phyloP scores from a whole-genome alignment of 1,284 basidiomycete species.

The Tetrapyrgos nigripes region DNA sequence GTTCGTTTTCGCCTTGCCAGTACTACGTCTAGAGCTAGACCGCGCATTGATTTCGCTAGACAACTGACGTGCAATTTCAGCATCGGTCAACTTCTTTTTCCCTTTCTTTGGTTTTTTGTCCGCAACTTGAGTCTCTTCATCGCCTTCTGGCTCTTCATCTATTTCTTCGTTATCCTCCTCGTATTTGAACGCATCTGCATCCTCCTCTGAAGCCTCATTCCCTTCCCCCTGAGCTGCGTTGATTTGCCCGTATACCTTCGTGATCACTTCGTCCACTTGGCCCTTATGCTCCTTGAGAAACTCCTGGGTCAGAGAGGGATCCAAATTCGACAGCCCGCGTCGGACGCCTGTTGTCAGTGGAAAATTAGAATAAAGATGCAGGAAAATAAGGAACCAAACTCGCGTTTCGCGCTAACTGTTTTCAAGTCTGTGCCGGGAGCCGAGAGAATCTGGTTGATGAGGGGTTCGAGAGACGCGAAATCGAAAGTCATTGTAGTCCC shows the following conservation, averaged over 20 bases:
- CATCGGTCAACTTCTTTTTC: slow-evolving; percentile 58
- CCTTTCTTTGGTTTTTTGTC: slow-evolving; percentile 44
- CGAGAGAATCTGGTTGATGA: slow-evolving; percentile 68
- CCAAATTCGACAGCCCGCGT: slow-evolving; percentile 60
- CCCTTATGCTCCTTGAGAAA: slow-evolving; percentile 63
- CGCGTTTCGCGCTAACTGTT: slow-evolving; percentile 81
- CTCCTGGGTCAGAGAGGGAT: slow-evolving; percentile 57
- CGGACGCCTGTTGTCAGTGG: no score
- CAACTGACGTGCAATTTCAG: slow-evolving; percentile 72
- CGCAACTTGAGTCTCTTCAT: slow-evolving; percentile 33
- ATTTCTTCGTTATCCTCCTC: slow-evolving; percentile 40
- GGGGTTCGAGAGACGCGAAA: slow-evolving; percentile 57
- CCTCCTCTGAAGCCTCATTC: slow-evolving; percentile 34
- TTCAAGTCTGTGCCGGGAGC: slow-evolving; percentile 73
- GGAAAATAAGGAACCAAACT: no score
- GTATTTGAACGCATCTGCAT: slow-evolving; percentile 25
- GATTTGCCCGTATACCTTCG: slow-evolving; percentile 63
- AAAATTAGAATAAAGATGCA: no score
- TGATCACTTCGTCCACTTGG: slow-evolving; percentile 65
- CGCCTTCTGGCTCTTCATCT: slow-evolving; percentile 38
- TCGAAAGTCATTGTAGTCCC: slow-evolving; percentile 47
- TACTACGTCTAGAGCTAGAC: slow-evolving; percentile 49
- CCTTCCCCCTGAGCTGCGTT: slow-evolving; percentile 45
- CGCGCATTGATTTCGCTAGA: slow-evolving; percentile 76
- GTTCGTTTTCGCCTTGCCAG: slow-evolving; percentile 45